Percentiles rank a stretch among this genome's conserved stretches.
phyloP scores from a whole-genome alignment of 2,329 filamentous ascomycete species.

The Cordyceps militaris region DNA sequence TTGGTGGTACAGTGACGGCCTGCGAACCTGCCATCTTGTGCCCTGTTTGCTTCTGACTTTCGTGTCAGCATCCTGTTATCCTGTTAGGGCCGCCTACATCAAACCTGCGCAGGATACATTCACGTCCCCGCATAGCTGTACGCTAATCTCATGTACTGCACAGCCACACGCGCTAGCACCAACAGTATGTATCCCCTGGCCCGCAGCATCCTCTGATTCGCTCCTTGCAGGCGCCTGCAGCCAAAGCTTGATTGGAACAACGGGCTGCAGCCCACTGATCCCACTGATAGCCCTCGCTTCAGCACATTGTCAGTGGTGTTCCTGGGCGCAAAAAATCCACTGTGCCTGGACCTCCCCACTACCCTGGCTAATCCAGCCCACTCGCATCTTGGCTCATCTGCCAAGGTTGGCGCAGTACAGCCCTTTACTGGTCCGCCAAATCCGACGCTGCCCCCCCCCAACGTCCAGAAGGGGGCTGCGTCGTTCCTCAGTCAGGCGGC shows the following conservation, averaged over 20 bases:
- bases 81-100: no score
- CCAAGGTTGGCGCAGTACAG: constrained; percentile 8
- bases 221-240: no score
- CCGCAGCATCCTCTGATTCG: background rate
- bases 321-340: background rate
- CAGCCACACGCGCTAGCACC: background rate
- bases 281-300: background rate
- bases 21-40: no score
- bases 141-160: constrained; percentile 2
- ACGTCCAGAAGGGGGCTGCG: background rate
- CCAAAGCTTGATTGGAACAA: no score
- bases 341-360: background rate
- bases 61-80: no score
- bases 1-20: no score
- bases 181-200: background rate
- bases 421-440: background rate
- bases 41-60: no score
- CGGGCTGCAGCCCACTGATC: background rate
- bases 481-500: constrained; percentile 7
- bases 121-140: background rate
- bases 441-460: background rate
- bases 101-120: background rate
- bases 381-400: background rate
- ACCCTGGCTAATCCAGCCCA: background rate
- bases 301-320: background rate